These are phyloP conservation scores for Steccherinum ochraceum DNA, from an alignment of 768 basidiomycete species.

Conservation along the genomic window DNA sequence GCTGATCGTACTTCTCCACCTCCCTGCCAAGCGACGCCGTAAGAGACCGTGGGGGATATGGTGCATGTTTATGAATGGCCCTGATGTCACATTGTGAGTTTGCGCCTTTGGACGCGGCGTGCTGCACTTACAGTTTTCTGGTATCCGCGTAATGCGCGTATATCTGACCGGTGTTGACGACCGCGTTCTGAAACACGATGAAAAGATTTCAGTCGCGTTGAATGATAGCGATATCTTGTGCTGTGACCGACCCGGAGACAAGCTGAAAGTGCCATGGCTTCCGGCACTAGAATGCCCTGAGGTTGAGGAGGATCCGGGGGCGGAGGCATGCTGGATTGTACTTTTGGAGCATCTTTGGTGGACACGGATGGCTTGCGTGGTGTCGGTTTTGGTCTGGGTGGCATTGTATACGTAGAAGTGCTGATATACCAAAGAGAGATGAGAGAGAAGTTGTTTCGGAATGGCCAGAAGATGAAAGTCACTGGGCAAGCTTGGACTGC, in stretches of 20 bases:
- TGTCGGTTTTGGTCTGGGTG: constrained; percentile 36
- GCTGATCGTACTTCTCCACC: constrained; percentile 72
- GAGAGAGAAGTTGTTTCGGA: no score
- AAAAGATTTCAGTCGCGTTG: background rate
- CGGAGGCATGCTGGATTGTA: constrained; percentile 44
- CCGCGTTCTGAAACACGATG: constrained; percentile 40
- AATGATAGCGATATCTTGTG: background rate
- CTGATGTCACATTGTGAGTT: constrained; percentile 28
- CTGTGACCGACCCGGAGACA: constrained; percentile 58
- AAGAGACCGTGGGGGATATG: constrained; percentile 58
- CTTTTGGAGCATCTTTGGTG: constrained; percentile 7
- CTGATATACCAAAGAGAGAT: no score
- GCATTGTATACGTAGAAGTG: constrained; percentile 28
- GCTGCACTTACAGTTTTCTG: constrained; percentile 50
- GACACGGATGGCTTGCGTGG: constrained; percentile 22
- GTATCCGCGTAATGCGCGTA: constrained; percentile 65
- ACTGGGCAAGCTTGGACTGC: no score
- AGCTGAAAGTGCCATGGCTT: constrained; percentile 48
- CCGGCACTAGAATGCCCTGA: constrained; percentile 50
- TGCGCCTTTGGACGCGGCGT: no score
- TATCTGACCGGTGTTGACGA: constrained; percentile 65
- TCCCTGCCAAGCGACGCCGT: constrained; percentile 63
- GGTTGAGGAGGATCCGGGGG: constrained; percentile 38
- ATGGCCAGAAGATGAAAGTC: background rate
- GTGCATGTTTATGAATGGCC: constrained; percentile 49